Conservation (phyloP, 345 rosid species). For the Dipteronia dyeriana region DNA sequence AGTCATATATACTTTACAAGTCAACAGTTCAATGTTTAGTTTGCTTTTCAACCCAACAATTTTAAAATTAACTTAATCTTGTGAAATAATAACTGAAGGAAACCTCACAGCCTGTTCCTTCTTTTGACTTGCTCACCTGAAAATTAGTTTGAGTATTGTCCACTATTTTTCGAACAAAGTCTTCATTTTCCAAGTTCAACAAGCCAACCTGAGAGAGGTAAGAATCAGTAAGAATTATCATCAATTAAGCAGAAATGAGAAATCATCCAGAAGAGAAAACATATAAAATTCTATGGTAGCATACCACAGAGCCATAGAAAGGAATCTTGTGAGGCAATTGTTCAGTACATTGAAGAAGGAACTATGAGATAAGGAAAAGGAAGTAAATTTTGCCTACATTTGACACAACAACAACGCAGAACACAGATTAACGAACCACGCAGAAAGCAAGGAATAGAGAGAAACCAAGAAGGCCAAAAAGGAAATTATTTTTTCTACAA, state of each 20-base stretch:
- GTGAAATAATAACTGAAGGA: not conserved
- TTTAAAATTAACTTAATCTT: not conserved
- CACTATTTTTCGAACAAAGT: conserved; percentile 59
- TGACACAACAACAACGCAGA: too few species aligned
- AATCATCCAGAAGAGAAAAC: not conserved
- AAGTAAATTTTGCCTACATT: conserved; percentile 6
- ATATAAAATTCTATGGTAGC: conserved; percentile 21
- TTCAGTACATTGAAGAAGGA: conserved; percentile 74
- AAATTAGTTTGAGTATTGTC: conserved; percentile 59
- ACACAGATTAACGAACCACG: too few species aligned
- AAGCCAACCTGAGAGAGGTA: conserved; percentile 68
- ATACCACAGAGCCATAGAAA: conserved; percentile 82
- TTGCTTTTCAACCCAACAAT: not conserved
- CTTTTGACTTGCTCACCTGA: conserved; percentile 54
- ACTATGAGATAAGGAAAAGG: conserved; percentile 46
- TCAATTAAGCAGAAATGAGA: not conserved
- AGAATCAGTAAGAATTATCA: conserved; percentile 2
- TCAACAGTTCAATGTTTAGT: not conserved
- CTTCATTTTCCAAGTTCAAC: conserved; percentile 94
- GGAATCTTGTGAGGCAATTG: conserved; percentile 97
- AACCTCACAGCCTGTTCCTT: conserved; percentile 3
- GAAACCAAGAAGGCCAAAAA: too few species aligned
- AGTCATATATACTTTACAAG: conserved; percentile 1
- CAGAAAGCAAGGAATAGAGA: too few species aligned
- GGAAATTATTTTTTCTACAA: too few species aligned